phyloP scores from a whole-genome alignment of 2,329 filamentous ascomycete species.

The Stachybotrys chlorohalonatus region DNA sequence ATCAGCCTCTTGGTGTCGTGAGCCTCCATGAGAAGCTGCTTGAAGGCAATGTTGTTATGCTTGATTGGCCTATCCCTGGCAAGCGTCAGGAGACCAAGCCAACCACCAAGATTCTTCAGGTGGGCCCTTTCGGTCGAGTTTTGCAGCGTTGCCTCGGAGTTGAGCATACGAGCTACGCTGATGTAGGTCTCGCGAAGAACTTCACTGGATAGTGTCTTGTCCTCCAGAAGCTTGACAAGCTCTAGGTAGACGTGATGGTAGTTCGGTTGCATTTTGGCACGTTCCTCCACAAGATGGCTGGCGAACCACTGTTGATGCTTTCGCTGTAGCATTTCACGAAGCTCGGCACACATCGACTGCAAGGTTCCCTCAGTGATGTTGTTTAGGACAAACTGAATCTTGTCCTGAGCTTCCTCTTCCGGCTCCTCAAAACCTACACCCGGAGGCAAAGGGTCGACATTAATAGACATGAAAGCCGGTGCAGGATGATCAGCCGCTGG shows the following conservation, averaged over 20 bases:
- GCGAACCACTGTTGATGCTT: slow-evolving; percentile 96
- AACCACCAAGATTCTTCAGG: slow-evolving; percentile 85
- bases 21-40: slow-evolving; percentile 86
- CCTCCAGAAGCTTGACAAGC: slow-evolving; percentile 73
- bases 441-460: slow-evolving; percentile 59
- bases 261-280: slow-evolving; percentile 94
- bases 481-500: slow-evolving; percentile 48
- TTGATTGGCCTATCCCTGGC: slow-evolving; percentile 93
- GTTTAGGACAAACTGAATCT: slow-evolving; percentile 91
- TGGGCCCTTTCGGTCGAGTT: slow-evolving; percentile 78
- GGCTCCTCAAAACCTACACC: slow-evolving; percentile 70
- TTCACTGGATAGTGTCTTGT: slow-evolving; percentile 73
- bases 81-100: slow-evolving; percentile 88
- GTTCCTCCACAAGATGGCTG: slow-evolving; percentile 86
- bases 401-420: slow-evolving; percentile 76
- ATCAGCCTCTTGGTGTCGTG: slow-evolving; percentile 87
- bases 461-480: slow-evolving; percentile 69
- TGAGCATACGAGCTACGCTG: slow-evolving; percentile 77
- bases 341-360: slow-evolving; percentile 71
- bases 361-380: slow-evolving; percentile 90
- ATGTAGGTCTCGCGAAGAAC: slow-evolving; percentile 90
- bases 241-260: slow-evolving; percentile 91
- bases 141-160: slow-evolving; percentile 78
- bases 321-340: slow-evolving; percentile 68
- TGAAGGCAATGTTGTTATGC: slow-evolving; percentile 94